Base-by-base conservation (phyloP, 768 basidiomycete genomes). In the Holtermannia corniformis region DNA sequence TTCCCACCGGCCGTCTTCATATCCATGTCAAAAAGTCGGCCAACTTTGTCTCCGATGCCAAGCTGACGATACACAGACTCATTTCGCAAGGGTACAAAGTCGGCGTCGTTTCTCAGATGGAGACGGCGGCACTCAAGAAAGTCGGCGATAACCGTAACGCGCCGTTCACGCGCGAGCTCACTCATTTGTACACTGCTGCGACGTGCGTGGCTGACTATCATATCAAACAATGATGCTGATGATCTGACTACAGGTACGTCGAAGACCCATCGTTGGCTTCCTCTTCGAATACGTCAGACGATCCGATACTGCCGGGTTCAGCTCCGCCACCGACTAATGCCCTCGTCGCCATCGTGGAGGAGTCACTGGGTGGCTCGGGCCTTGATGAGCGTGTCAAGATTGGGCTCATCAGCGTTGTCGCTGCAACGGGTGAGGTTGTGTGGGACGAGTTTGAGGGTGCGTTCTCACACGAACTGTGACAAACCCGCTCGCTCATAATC, bases 361-460 rank as follows among this genome's bases (percentile, higher is more conserved):
- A 73, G 37, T 66, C 65, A n/a, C 56, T 59, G 24, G 76, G 76
- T 2, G 76, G 75, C 19, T 72, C 73, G 63, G 73, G 74, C 3
- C 57, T 68, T 1, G 77, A 79, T 51, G 78, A 79, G 49, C 71
- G 74, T 22, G 78, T 78, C 1, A 53, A 51, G 26, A 77, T 96
- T 40, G 83, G 83, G 5, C 76, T 96, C 72, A 77, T 96, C 27
- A 80, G 81, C 14, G 82, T 95, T 14, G 81, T 82, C 52, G 87
- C 91, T 0, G 82, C 82, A 44, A 95, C 90, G 0, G 93, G 93
- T 1, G 92, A 95, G 59, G 85, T 99, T 2, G 75, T 89, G 2
- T 97, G 88, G 82, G 93, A 99, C 63, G 81, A 87, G 51, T 93
- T 92, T 64, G 78, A 85, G 49, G 90, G 87, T 84, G 62, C 49